Base-by-base conservation (phyloP, 306 rosid species). In the Oemleria cerasiformis region DNA sequence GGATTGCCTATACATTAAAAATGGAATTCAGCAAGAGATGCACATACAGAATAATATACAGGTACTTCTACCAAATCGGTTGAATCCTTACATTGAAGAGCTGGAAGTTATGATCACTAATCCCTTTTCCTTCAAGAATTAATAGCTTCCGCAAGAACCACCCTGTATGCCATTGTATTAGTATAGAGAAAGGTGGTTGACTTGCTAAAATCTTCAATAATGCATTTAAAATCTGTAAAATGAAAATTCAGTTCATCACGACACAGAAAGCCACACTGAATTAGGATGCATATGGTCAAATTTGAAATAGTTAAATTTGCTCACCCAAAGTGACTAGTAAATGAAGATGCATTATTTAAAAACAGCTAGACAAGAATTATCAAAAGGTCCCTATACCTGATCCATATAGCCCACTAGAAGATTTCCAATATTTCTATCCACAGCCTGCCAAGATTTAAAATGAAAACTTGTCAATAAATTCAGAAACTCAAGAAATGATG, bases 131-230 rank as follows among this genome's bases (percentile, higher is more conserved):
- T 55, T 79, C 73, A 74, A 62, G 73, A 75, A 19, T 72, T 42
- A 89, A 80, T 74, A 92, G 83, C 87, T 79, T 89, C 81, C 48
- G 85, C 80, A 92, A 77, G 78, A 87, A 89, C 97, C 97, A 92
- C 48, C 97, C 93, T 71, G 84, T 82, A 78, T 92, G 91, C 96
- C 92, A 89, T 68, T 71, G 80, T 61, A 76, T 77, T 74, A 70
- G 74, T 76, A 73, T 49, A 72, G 96, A 84, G 76, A 81, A 77
- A 57, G 90, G 80, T 67, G 88, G 83, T 77, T 82, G 87, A 82
- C 80, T 81, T 62, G 85, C 88, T 75, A 92, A 81, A 80, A 82
- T 81, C 80, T 85, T 89, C 81, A 92, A 80, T 77, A 92, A 72
- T 62, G 86, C 87, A 58, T 87, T 84, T 82, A 92, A 71, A 74